Base-by-base conservation (phyloP, 2,329 filamentous ascomycete genomes). In the Fusarium metavorans region DNA sequence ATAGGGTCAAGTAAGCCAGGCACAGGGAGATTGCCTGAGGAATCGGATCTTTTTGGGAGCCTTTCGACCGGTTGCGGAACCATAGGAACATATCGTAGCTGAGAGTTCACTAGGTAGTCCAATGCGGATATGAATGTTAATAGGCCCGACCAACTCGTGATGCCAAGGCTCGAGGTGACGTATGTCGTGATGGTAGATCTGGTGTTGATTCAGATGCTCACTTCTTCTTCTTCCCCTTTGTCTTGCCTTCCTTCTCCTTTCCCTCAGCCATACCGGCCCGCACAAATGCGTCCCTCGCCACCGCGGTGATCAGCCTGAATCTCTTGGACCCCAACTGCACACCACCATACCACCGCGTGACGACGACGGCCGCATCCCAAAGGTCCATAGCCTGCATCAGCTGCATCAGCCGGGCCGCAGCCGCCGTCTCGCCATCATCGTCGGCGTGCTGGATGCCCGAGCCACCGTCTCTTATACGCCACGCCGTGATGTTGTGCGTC, bases 271-370 rank as follows among this genome's bases (percentile, higher is more conserved):
- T 91, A 0, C 93, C 94, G 1, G 93, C 95, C 80, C 90, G 90
- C 13, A 97, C 89, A 75, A 98, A 88, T 1, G 93, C 94, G 83
- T 98, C 95, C 78, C 95, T 90, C 8, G 95, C 95, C 10, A 92
- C 93, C 61, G 90, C 89, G 81, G 98, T 98, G 80, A 99, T 98
- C 62, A 98, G 86, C 18, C 95, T 91, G 81, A 99, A 99, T 73
- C 97, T 87, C 81, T 96, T 93, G 41, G 96, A 95, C 0, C 97
- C 97, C 58, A 99, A 84, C 77, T 95, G 93, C 65, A 97, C 89
- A 2, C 97, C 97, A 4, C 97, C 97, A 83, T 97, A 99, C 97
- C 97, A 99, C 72, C 97, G 86, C 48, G 94, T 95, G 23, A 99
- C 96, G 3, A 99, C 93, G 0, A 99, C 95, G 85, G 98, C 92